Conservation (phyloP, 2,329 filamentous ascomycete genomes). For the Periconia digitata region DNA sequence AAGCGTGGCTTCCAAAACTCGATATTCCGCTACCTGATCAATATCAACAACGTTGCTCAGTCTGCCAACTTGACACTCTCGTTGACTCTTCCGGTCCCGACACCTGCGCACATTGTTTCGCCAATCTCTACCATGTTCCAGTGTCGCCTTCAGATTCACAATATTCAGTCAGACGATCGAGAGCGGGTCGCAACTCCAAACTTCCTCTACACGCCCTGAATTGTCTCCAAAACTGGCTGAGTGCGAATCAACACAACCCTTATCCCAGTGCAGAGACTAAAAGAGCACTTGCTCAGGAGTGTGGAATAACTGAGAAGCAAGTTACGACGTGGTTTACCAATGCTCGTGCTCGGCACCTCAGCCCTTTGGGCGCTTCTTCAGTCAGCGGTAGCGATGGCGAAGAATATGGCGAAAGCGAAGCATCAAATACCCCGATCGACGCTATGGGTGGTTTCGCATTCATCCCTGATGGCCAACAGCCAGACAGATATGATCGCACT, state of each 20-base stretch:
- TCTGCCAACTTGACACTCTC: conserved; percentile 22
- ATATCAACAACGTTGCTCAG: conserved; percentile 18
- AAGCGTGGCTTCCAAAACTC: conserved; percentile 10
- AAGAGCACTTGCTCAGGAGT: conserved; percentile 28
- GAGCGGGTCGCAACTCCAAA: conserved; percentile 30
- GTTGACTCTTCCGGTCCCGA: conserved; percentile 14
- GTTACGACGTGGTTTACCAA: conserved; percentile 42
- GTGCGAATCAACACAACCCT: conserved; percentile 30
- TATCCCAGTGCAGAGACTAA: conserved; percentile 36
- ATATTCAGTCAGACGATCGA: conserved; percentile 28
- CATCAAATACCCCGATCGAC: conserved; percentile 9
- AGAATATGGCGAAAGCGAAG: conserved; percentile 21
- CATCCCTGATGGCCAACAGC: conserved; percentile 5
- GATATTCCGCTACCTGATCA: conserved; percentile 9
- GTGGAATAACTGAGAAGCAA: conserved; percentile 38
- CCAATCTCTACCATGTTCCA: conserved; percentile 12
- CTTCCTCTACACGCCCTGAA: conserved; percentile 31
- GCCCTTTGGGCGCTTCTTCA: conserved; percentile 12
- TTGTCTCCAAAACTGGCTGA: conserved; percentile 32
- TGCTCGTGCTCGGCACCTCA: conserved; percentile 32
- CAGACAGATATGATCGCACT: conserved; percentile 1
- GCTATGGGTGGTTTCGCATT: conserved; percentile 7
- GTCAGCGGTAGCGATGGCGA: conserved; percentile 18
- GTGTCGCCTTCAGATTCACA: conserved; percentile 6
- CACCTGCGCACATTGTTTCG: conserved; percentile 18